Conservation (phyloP, 306 rosid species). For the Vigna trinervia region DNA sequence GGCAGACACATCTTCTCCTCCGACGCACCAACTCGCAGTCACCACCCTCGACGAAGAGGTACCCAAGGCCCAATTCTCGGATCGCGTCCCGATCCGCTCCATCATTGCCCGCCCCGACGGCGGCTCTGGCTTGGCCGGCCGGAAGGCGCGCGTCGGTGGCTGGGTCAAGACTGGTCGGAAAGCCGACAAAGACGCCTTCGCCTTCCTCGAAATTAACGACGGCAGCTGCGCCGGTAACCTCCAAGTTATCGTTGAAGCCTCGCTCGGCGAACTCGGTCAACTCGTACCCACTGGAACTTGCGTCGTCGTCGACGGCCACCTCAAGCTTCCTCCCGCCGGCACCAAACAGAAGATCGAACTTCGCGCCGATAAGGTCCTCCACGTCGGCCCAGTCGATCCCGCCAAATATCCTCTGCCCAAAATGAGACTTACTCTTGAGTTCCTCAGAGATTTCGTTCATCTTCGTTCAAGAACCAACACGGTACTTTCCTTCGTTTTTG, state of each 20-base stretch:
- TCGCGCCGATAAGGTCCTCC: constrained; percentile 72
- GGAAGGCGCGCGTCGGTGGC: constrained; percentile 70
- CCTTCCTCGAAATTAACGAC: constrained; percentile 88
- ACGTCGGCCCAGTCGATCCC: constrained; percentile 88
- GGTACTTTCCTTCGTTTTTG: constrained; percentile 43
- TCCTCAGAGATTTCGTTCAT: constrained; percentile 81
- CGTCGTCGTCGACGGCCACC: constrained; percentile 72
- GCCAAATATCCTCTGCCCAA: constrained; percentile 89
- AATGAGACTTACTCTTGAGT: constrained; percentile 76
- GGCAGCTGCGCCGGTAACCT: constrained; percentile 83
- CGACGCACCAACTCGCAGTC: constrained; percentile 59
- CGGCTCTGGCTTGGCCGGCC: constrained; percentile 76
- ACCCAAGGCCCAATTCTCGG: constrained; percentile 70
- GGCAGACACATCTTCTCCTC: constrained; percentile 55
- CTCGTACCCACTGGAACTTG: constrained; percentile 88
- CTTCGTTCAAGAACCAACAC: constrained; percentile 93
- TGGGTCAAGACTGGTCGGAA: constrained; percentile 98
- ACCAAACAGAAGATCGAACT: constrained; percentile 88
- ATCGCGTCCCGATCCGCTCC: constrained; percentile 73
- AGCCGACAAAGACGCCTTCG: constrained; percentile 93
- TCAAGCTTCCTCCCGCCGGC: constrained; percentile 84
- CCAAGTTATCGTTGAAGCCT: constrained; percentile 85
- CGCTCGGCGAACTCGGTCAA: constrained; percentile 72
- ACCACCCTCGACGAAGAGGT: constrained; percentile 44
- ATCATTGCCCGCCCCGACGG: constrained; percentile 74